Evolutionary conservation across 2,329 filamentous ascomycete species (phyloP).

Genomic region (Basipetospora chlamydospora): DNA sequence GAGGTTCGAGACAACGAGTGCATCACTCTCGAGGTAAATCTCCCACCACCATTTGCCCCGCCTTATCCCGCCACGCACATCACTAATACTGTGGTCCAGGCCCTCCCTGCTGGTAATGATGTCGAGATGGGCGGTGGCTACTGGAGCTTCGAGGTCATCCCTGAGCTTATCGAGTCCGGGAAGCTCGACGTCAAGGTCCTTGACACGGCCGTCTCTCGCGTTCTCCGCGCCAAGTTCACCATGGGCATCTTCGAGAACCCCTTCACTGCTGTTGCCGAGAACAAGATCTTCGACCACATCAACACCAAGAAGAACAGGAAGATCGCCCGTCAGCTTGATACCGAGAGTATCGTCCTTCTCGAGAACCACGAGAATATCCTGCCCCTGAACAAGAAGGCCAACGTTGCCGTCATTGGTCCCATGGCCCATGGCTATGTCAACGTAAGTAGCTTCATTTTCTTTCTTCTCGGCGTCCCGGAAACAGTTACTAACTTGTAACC

Average conservation of each 20-base stretch:
- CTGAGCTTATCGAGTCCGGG: constrained; percentile 45
- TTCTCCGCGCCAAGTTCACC: constrained; percentile 53
- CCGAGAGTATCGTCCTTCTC: constrained; percentile 46
- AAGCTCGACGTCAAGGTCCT: constrained; percentile 43
- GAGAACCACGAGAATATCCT: constrained; percentile 41
- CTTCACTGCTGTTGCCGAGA: constrained; percentile 41
- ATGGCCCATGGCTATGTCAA: constrained; percentile 62
- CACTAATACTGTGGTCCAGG: constrained; percentile 19
- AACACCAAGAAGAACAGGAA: constrained; percentile 44
- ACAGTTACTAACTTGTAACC: constrained; percentile 6
- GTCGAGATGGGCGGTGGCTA: constrained; percentile 66
- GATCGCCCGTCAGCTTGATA: constrained; percentile 47
- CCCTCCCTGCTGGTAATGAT: constrained; percentile 55
- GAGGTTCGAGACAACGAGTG: constrained; percentile 45
- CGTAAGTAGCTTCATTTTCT: constrained; percentile 22
- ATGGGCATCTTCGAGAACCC: constrained; percentile 59
- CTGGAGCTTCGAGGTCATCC: constrained; percentile 54
- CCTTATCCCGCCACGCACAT: too few relatives aligned
- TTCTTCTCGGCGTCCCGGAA: neutral
- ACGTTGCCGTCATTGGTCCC: constrained; percentile 58
- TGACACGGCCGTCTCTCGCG: constrained; percentile 50
- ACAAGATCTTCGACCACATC: constrained; percentile 41
- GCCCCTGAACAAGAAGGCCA: constrained; percentile 47
- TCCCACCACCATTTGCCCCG: neutral
- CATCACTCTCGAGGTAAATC: constrained; percentile 39